Evolutionary conservation across 805 yeast genomes (phyloP), one percentile per base, ranked within the genome.

Genomic region (Saturnispora sekii): DNA sequence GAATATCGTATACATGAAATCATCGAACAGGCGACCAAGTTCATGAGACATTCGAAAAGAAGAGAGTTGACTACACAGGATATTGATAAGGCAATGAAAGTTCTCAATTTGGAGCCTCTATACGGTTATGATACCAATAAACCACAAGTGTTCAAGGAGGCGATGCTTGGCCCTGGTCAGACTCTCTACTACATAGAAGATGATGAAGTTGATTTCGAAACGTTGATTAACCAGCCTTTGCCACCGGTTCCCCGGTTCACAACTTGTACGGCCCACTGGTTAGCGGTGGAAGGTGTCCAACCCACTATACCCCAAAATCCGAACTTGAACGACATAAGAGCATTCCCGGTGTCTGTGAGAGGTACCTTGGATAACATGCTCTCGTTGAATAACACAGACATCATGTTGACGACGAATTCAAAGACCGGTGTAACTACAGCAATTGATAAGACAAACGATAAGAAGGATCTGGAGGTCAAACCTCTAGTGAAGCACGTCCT

Each of bases 231-330:
- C 60, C 90, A 84, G 60, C 97, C 96, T 30, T 68, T 93, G 48
- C 99, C 99, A 5, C 86, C 83, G 56, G 95, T 94, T 3, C 98
- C 99, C 4, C 74, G 97, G 47, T 80, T 82, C 48, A 81, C 95
- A 2, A 81, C 96, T 0, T 89, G 85, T 62, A 88, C 97, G 0
- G 95, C 97, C 5, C 95, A 84, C 61, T 90, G 98, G 97, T 70
- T 94, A 30, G 97, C 98, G 0, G 85, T 93, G 44, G 99, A 93
- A 64, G 99, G 99, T 47, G 95, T 93, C 8, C 99, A 93, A 60
- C 98, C 99, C 1, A 81, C 93, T 30, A 90, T 93, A 45, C 95
- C 97, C 2, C 98, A 94, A 64, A 93, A 93, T 65, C 99, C 99
- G 18, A 74, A 81, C 41, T 75, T 80, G 16, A 72, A 78, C 41